These are phyloP conservation scores for Hanseniaspora singularis DNA, from an alignment of 805 yeast species.

Conservation along the genomic window DNA sequence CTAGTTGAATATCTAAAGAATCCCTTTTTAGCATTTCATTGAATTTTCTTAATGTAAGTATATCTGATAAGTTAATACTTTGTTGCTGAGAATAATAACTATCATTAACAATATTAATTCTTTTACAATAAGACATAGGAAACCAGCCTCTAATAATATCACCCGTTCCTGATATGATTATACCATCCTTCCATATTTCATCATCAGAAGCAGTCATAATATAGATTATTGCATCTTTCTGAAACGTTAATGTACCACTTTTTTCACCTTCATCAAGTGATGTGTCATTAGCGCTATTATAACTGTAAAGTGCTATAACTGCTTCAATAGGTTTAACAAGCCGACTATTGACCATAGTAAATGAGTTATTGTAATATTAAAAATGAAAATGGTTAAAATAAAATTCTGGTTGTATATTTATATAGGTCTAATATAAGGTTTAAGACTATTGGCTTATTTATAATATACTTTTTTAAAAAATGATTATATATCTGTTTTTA, in stretches of 20 bases:
- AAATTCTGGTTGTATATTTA: too few species aligned
- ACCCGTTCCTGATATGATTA: conserved; percentile 28
- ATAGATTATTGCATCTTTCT: conserved; percentile 56
- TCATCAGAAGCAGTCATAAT: conserved; percentile 37
- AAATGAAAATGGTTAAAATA: too few species aligned
- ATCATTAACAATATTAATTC: conserved; percentile 4
- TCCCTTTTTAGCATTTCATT: not conserved
- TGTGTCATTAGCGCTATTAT: conserved; percentile 14
- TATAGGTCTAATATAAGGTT: too few species aligned
- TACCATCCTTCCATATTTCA: conserved; percentile 85
- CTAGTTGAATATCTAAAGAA: not conserved
- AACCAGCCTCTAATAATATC: conserved; percentile 61
- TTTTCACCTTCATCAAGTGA: not conserved
- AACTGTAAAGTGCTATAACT: conserved; percentile 20
- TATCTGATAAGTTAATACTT: conserved; percentile 3
- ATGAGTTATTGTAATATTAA: too few species aligned
- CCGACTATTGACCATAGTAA: too few species aligned
- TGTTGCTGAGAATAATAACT: conserved; percentile 2
- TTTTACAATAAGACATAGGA: conserved; percentile 42
- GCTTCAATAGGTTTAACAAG: conserved; percentile 17
- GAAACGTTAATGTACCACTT: conserved; percentile 19
- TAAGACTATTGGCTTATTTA: too few species aligned
- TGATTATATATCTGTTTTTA: too few species aligned
- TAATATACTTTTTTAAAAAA: too few species aligned
- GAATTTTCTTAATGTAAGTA: not conserved